Percentiles rank a stretch among this genome's conserved stretches.
These are phyloP conservation scores for Penicillium sp. DNA, from an alignment of 2,329 filamentous ascomycete species.

Conservation along the genomic window DNA sequence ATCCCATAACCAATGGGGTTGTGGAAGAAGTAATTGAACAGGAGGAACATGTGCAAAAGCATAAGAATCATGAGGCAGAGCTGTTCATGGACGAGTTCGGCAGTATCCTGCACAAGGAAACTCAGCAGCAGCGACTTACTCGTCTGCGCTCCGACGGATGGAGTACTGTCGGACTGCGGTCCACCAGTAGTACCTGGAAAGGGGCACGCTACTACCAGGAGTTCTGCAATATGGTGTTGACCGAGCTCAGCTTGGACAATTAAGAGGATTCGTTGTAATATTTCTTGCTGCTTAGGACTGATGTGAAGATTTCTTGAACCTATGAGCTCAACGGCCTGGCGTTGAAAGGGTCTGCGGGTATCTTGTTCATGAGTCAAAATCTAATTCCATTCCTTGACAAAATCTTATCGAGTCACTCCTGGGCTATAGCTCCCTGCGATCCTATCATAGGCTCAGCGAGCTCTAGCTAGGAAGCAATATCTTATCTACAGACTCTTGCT, in stretches of 20 bases:
- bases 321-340: neutral
- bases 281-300: neutral
- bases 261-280: neutral
- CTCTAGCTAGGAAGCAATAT: neutral
- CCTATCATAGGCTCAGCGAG: neutral
- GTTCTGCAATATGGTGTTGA: constrained; percentile 37
- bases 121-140: constrained; percentile 32
- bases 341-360: neutral
- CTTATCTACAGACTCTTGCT: constrained; percentile 18
- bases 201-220: constrained; percentile 37
- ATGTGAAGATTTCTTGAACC: neutral
- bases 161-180: constrained; percentile 38
- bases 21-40: neutral
- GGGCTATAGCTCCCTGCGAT: too few species aligned
- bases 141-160: constrained; percentile 38
- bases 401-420: neutral
- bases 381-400: neutral
- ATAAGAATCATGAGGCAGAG: constrained; percentile 1
- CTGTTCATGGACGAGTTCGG: constrained; percentile 15
- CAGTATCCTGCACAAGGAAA: constrained; percentile 28
- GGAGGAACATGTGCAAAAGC: constrained; percentile 5
- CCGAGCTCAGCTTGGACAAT: constrained; percentile 32
- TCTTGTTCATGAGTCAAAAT: neutral
- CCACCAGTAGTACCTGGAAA: constrained; percentile 35
- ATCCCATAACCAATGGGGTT: constrained; percentile 13